Evolutionary conservation across 2,329 filamentous ascomycete species (phyloP), one percentile per base, ranked within the genome.

Genomic region (Alternaria sp.): DNA sequence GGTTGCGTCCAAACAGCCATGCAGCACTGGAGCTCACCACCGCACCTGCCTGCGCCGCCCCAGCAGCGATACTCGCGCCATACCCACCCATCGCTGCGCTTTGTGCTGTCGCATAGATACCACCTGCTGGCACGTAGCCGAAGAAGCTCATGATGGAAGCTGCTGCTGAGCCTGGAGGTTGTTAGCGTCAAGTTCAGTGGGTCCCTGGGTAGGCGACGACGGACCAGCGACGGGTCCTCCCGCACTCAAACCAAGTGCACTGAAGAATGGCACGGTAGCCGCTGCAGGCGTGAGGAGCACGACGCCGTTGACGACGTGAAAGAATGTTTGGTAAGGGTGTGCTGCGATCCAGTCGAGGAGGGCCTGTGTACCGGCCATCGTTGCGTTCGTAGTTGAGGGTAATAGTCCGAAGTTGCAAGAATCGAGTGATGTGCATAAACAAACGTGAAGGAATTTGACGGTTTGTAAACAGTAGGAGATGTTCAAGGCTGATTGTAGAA

Each of bases 1-100:
- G 33, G 26, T 51, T 45, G 13, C 56, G 54, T 0, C 56, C 60
- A 23, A 56, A 41, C 23, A 63, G 6, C 58, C 57, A 69, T 11
- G 59, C 61, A 17, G 51, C 39, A 9, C 56, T 53, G 17, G 66
- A 65, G 13, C 58, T 60, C 9, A 62, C 31, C 37, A 63, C 36
- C 29, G 70, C 69, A n/a, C 66, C 66, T 26, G 57, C 67, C 40
- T 71, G 64, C 5, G 66, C 65, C 13, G 60, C 60, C 2, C 64
- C 67, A 8, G 63, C 65, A 28, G 66, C 70, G 51, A 66, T 50
- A 29, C 64, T 56, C 5, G 61, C 71, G 5, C 73, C 72, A 37
- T 69, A 74, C 4, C 73, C 73, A 4, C 71, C 71, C 73, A 75
- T 76, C 4, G 69, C 70, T 9, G 71, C 73, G 44, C 72, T 75